phyloP scores from a whole-genome alignment of 768 basidiomycete species.

The Mycena metata region DNA sequence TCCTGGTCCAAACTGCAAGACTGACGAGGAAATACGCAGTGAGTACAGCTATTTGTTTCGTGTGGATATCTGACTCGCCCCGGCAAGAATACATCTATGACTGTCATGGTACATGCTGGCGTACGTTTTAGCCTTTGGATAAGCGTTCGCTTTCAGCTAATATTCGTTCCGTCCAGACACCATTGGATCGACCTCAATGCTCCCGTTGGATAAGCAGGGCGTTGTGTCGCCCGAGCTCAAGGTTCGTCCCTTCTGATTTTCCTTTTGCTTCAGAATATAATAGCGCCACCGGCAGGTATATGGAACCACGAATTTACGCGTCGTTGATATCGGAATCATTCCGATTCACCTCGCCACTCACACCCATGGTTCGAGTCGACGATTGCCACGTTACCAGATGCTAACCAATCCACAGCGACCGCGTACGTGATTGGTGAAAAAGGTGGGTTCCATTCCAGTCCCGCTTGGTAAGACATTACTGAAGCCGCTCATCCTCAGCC shows the following conservation, averaged over 20 bases:
- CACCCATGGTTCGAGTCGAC: too few relatives aligned
- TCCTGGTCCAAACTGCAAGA: conserved; percentile 26
- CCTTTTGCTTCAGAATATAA: neutral
- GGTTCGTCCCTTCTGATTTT: neutral
- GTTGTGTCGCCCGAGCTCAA: conserved; percentile 23
- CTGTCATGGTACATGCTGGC: conserved; percentile 29
- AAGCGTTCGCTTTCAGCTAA: too few relatives aligned
- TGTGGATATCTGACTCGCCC: too few relatives aligned
- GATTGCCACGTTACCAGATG: too few relatives aligned
- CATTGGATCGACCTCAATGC: conserved; percentile 13
- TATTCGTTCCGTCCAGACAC: too few relatives aligned
- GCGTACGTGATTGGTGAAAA: too few relatives aligned
- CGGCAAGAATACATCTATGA: conserved; percentile 24
- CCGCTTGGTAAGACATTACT: too few relatives aligned
- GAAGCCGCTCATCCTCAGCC: too few relatives aligned
- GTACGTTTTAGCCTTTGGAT: conserved; percentile 7
- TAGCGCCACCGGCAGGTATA: conserved; percentile 7
- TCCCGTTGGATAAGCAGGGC: conserved; percentile 25
- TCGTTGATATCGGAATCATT: conserved; percentile 26
- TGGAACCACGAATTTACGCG: neutral
- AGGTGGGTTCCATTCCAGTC: too few relatives aligned
- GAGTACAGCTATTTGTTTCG: neutral
- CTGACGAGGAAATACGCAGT: conserved; percentile 25
- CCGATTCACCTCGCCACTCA: conserved; percentile 30
- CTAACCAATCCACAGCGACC: too few relatives aligned